Conservation (phyloP, 2,329 filamentous ascomycete genomes). For the Zalaria sp. region DNA sequence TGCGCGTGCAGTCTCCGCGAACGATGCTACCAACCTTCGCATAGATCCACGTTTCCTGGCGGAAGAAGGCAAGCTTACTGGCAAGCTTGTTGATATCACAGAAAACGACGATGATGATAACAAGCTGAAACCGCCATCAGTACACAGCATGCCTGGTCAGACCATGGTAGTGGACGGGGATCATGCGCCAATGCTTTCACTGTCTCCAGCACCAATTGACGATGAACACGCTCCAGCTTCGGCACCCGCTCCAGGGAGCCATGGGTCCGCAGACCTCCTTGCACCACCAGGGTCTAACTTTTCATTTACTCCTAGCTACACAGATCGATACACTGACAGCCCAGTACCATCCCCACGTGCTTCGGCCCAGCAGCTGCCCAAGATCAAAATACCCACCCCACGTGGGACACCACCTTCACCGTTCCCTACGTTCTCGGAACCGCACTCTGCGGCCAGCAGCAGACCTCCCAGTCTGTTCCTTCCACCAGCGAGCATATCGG, state of each 20-base stretch:
- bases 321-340: neutral
- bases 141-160: constrained; percentile 3
- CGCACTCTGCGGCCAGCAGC: constrained; percentile 28
- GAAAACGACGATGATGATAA: constrained; percentile 12
- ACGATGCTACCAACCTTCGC: constrained; percentile 36
- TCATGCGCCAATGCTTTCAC: neutral
- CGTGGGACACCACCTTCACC: constrained; percentile 30
- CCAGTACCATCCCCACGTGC: constrained; percentile 13
- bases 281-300: neutral
- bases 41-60: constrained; percentile 22
- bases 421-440: constrained; percentile 52
- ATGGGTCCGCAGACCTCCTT: neutral
- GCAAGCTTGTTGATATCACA: constrained; percentile 4
- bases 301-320: neutral
- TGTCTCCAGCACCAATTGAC: neutral
- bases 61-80: constrained; percentile 1
- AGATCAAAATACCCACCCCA: constrained; percentile 24
- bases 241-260: neutral
- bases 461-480: constrained; percentile 42
- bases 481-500: constrained; percentile 35
- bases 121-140: constrained; percentile 3
- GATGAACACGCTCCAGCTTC: neutral
- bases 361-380: constrained; percentile 21
- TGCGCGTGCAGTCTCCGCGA: constrained; percentile 44
- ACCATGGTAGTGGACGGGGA: neutral